These are phyloP conservation scores for Ceratorhiza oryzae-sativae DNA, from an alignment of 1,284 basidiomycete genomes.

Conservation along the genomic window DNA sequence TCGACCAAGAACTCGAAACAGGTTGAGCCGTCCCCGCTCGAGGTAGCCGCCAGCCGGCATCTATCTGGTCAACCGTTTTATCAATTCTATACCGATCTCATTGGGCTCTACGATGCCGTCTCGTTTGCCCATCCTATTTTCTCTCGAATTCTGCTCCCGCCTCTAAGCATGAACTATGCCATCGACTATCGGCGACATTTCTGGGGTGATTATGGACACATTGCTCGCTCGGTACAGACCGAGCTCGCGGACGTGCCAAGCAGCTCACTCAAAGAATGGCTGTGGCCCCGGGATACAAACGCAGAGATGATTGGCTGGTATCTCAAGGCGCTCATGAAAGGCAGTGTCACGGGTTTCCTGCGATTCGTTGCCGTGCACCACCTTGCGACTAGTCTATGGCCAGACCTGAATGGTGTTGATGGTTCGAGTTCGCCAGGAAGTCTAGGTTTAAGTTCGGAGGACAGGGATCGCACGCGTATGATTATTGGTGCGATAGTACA, in stretches of 20 bases:
- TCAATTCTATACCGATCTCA: conserved; percentile 92
- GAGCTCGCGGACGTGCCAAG: conserved; percentile 49
- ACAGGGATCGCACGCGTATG: conserved; percentile 29
- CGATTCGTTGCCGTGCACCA: conserved; percentile 80
- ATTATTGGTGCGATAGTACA: conserved; percentile 36
- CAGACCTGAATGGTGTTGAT: conserved; percentile 55
- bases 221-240: conserved; percentile 64
- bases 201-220: conserved; percentile 80
- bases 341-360: conserved; percentile 64
- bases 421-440: neutral
- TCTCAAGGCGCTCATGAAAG: conserved; percentile 50
- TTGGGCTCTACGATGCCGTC: conserved; percentile 87
- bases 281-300: conserved; percentile 76
- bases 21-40: conserved; percentile 55
- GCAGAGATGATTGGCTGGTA: conserved; percentile 66
- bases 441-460: neutral
- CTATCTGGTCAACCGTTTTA: conserved; percentile 86
- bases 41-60: conserved; percentile 59
- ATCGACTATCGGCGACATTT: conserved; percentile 84
- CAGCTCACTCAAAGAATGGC: conserved; percentile 63
- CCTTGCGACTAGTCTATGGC: conserved; percentile 78
- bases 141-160: conserved; percentile 76
- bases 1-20: conserved; percentile 38
- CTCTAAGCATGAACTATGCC: conserved; percentile 74
- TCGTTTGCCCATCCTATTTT: conserved; percentile 88